Conservation (phyloP, 768 basidiomycete genomes). For the Kwoniella botswanensis region DNA sequence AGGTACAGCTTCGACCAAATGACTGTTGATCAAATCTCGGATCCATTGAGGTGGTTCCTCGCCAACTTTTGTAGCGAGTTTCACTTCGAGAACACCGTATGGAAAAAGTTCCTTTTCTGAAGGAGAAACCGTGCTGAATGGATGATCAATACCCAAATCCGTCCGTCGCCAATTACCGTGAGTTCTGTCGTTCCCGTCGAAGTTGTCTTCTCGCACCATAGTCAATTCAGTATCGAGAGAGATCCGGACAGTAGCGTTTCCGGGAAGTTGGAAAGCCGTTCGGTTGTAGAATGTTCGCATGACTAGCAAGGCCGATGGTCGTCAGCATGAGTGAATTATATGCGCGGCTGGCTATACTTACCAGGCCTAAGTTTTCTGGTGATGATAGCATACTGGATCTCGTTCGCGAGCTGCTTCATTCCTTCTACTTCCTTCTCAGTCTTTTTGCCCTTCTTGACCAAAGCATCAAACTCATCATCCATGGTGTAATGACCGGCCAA, state of each 20-base stretch:
- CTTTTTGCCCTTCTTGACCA: conserved; percentile 90
- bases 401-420: conserved; percentile 96
- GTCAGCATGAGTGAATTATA: not conserved
- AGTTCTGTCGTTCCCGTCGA: conserved; percentile 80
- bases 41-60: conserved; percentile 98
- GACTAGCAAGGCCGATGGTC: conserved; percentile 62
- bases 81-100: conserved; percentile 96
- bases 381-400: conserved; percentile 89
- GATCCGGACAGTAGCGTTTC: conserved; percentile 97
- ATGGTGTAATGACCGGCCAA: conserved; percentile 86
- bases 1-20: conserved; percentile 95
- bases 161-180: conserved; percentile 91
- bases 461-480: conserved; percentile 86
- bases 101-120: conserved; percentile 94
- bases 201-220: conserved; percentile 94
- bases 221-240: conserved; percentile 96
- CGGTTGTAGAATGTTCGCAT: conserved; percentile 98
- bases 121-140: conserved; percentile 73
- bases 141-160: conserved; percentile 90
- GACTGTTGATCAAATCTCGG: conserved; percentile 89
- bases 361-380: conserved; percentile 82
- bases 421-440: conserved; percentile 84
- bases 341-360: conserved; percentile 57
- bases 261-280: conserved; percentile 97
- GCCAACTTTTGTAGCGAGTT: conserved; percentile 92